Percentiles rank a stretch among this genome's conserved stretches.
phyloP scores from a whole-genome alignment of 116 monocot genomes.

The Cymodocea nodosa region DNA sequence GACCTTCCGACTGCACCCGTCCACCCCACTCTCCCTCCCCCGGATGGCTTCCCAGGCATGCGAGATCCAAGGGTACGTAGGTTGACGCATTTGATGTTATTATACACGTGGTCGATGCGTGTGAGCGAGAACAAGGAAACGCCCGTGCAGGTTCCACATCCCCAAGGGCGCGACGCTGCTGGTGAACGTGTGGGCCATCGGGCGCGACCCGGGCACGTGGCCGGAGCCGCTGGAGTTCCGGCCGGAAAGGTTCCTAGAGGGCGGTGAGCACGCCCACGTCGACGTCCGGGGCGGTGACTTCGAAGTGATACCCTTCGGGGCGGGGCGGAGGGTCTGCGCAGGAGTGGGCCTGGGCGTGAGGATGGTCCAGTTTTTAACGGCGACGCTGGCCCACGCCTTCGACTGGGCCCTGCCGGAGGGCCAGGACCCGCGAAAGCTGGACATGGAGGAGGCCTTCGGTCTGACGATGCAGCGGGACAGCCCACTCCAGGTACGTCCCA shows the following conservation, averaged over 20 bases:
- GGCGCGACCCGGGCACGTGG: constrained; percentile 18
- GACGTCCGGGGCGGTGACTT: constrained; percentile 53
- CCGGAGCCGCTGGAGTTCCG: constrained; percentile 18
- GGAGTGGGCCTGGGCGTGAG: constrained; percentile 41
- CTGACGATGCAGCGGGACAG: constrained; percentile 30
- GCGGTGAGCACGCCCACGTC: constrained; percentile 11
- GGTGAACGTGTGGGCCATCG: constrained; percentile 33
- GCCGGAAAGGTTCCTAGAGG: constrained; percentile 16
- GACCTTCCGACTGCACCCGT: constrained; percentile 12
- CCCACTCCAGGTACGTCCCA: constrained; percentile 16
- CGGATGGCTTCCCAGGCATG: constrained; percentile 15
- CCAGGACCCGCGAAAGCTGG: constrained; percentile 20
- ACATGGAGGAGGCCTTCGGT: constrained; percentile 54
- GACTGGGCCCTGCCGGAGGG: constrained; percentile 57
- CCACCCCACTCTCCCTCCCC: constrained; percentile 17
- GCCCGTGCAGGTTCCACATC: constrained; percentile 4
- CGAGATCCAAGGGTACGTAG: constrained; percentile 8
- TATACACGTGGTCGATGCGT: no score
- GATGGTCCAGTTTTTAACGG: constrained; percentile 42
- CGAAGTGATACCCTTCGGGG: constrained; percentile 53
- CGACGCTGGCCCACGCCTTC: constrained; percentile 44
- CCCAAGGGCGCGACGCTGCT: constrained; percentile 13
- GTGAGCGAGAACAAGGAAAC: no score
- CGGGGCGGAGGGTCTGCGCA: constrained; percentile 52
- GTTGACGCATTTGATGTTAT: no score